These are phyloP conservation scores for Aureobasidium sp. DNA, from an alignment of 2,329 filamentous ascomycete genomes.

Conservation along the genomic window DNA sequence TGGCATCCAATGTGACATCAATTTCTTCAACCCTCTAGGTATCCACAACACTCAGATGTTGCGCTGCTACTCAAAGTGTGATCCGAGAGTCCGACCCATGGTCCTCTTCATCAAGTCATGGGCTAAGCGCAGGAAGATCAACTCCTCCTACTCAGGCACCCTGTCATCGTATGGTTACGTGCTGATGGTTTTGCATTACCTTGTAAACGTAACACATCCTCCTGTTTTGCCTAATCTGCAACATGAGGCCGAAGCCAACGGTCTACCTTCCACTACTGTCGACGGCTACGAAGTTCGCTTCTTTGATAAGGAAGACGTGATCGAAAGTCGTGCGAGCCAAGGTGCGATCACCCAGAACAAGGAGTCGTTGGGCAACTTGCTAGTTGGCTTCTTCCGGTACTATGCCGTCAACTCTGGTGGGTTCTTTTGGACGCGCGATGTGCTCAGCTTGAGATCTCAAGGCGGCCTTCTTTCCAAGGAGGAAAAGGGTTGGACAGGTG, in stretches of 20 bases:
- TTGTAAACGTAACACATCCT: constrained; percentile 73
- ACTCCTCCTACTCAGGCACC: constrained; percentile 78
- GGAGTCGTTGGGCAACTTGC: constrained; percentile 62
- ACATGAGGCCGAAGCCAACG: constrained; percentile 27
- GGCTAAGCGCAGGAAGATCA: constrained; percentile 80
- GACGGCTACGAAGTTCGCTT: constrained; percentile 66
- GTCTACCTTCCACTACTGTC: constrained; percentile 18
- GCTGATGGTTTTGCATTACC: constrained; percentile 84
- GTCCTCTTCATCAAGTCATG: constrained; percentile 85
- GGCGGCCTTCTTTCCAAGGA: constrained; percentile 67
- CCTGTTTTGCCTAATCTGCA: constrained; percentile 84
- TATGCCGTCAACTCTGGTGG: constrained; percentile 57
- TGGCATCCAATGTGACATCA: constrained; percentile 88
- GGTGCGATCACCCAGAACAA: constrained; percentile 60
- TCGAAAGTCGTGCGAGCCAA: constrained; percentile 51
- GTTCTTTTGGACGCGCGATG: constrained; percentile 76
- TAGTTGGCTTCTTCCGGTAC: constrained; percentile 84
- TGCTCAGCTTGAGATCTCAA: constrained; percentile 65
- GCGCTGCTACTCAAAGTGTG: constrained; percentile 73
- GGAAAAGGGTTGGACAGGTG: constrained; percentile 80
- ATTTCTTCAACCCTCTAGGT: constrained; percentile 77
- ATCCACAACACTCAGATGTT: constrained; percentile 78
- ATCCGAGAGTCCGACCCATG: constrained; percentile 68
- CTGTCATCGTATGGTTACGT: constrained; percentile 88
- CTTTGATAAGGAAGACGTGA: constrained; percentile 67